Base-by-base conservation (phyloP, 768 basidiomycete genomes). In the Hygrophorus pudorinus region DNA sequence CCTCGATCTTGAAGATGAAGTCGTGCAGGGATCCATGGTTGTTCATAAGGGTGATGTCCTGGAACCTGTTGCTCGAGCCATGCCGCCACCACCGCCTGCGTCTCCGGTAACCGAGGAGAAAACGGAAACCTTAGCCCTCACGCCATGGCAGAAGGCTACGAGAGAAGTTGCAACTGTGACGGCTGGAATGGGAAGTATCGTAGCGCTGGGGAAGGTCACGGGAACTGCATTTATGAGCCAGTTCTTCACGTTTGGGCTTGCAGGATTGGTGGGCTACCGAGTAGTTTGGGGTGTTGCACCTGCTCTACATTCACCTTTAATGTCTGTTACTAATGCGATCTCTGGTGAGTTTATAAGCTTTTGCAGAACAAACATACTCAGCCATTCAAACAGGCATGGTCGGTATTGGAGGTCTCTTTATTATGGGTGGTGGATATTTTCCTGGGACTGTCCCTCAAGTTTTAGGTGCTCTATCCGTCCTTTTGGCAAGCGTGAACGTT, bases 221-320 rank as follows among this genome's bases (percentile, higher is more conserved):
- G 81, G 84, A 3, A 76, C 82, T 13, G 77, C 78, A 1, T 91
- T 92, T 60, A 92, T 92, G 89, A 75, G 76, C 52, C 85, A 80
- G 56, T 86, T 91, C 61, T 89, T 90, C 56, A 88, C 84, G 1
- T 89, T 92, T 55, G 87, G 89, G 14, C 70, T 92, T 50, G 89
- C 89, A 35, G 82, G 85, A 20, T 57, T 91, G 34, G 84, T 91
- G 42, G 89, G 89, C 13, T 90, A 89, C 56, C 60, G 87, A 53
- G 87, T 90, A 3, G 80, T 92, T 13, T 92, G 88, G 88, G 85
- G 85, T 46, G 89, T 92, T 34, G 75, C 83, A 21, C 89, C 89
- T 32, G 88, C 89, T 13, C 61, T 91, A 40, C 89, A 92, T 59
- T 90, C 88, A 16, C 89, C 89, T 11, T 65, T 91, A 46, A 92